These are phyloP conservation scores for Aspergillus ustus DNA, from an alignment of 2,329 filamentous ascomycete genomes.

Conservation along the genomic window DNA sequence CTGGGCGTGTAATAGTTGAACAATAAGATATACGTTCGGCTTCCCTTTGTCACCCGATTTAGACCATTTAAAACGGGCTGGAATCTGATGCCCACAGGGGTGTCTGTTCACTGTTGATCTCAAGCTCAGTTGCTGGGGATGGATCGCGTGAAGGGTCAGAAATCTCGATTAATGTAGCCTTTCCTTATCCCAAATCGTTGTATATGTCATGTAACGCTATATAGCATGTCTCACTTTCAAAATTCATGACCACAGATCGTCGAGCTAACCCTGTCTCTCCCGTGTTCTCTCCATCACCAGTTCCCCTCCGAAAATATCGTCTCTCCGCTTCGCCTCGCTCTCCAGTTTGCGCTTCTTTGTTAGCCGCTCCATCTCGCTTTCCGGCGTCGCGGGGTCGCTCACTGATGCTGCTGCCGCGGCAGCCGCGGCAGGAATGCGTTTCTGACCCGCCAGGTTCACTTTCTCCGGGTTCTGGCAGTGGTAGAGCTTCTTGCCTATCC, in stretches of 20 bases:
- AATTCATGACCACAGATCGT: too few species aligned
- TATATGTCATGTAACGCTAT: background rate
- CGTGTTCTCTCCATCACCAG: slow-evolving; percentile 41
- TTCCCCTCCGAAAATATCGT: slow-evolving; percentile 44
- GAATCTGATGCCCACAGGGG: too few species aligned
- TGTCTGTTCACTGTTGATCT: too few species aligned
- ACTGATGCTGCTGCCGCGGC: slow-evolving; percentile 26
- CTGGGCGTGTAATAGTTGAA: too few species aligned
- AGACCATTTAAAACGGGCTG: too few species aligned
- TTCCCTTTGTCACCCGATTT: too few species aligned
- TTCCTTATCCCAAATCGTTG: background rate
- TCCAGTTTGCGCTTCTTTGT: slow-evolving; percentile 49
- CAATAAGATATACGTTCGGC: too few species aligned
- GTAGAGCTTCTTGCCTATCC: slow-evolving; percentile 55
- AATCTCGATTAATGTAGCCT: background rate
- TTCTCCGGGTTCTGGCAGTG: slow-evolving; percentile 56
- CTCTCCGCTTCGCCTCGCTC: slow-evolving; percentile 33
- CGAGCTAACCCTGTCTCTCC: slow-evolving; percentile 17
- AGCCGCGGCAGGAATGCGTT: slow-evolving; percentile 45
- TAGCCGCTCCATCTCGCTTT: slow-evolving; percentile 42
- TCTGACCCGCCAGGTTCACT: slow-evolving; percentile 47
- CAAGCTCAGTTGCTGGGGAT: too few species aligned
- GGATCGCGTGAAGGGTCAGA: too few species aligned
- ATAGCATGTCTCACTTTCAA: background rate
- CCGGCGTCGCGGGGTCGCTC: slow-evolving; percentile 34